Conservation (phyloP, 164 flowering plant genomes). For the Vitis labrusca region DNA sequence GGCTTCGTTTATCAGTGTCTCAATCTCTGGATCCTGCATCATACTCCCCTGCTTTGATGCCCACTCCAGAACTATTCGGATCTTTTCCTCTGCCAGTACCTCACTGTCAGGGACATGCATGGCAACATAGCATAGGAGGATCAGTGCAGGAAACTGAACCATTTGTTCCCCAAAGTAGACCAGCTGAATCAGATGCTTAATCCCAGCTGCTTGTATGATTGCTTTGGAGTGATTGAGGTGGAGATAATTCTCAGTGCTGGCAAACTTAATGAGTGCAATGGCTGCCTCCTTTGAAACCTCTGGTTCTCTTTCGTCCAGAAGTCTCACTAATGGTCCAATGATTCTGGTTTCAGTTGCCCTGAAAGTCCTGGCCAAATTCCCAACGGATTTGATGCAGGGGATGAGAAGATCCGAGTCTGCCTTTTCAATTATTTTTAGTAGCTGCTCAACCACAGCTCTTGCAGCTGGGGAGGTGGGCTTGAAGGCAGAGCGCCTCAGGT, state of each 20-base stretch:
- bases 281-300: constrained; percentile 58
- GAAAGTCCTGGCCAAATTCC: constrained; percentile 73
- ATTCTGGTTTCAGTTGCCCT: constrained; percentile 74
- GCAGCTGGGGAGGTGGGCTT: constrained; percentile 88
- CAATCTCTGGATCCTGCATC: constrained; percentile 35
- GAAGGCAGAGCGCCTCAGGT: constrained; percentile 69
- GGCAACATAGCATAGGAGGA: constrained; percentile 59
- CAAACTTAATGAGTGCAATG: constrained; percentile 68
- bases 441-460: constrained; percentile 76
- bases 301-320: constrained; percentile 70
- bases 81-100: constrained; percentile 65
- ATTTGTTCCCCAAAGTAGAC: constrained; percentile 73
- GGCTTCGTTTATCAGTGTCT: constrained; percentile 54
- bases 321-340: constrained; percentile 63
- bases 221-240: constrained; percentile 67
- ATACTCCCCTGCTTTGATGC: constrained; percentile 54
- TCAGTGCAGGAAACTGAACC: constrained; percentile 52
- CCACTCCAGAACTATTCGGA: constrained; percentile 76
- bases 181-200: constrained; percentile 64
- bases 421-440: constrained; percentile 48
- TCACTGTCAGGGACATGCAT: constrained; percentile 73
- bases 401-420: constrained; percentile 56
- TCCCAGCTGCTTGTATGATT: constrained; percentile 57
- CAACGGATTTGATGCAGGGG: constrained; percentile 64
- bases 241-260: constrained; percentile 65